Evolutionary conservation across 495 filamentous ascomycete genomes (phyloP), one percentile per base, ranked within the genome.

Genomic region (Aspergillus ellipticus): DNA sequence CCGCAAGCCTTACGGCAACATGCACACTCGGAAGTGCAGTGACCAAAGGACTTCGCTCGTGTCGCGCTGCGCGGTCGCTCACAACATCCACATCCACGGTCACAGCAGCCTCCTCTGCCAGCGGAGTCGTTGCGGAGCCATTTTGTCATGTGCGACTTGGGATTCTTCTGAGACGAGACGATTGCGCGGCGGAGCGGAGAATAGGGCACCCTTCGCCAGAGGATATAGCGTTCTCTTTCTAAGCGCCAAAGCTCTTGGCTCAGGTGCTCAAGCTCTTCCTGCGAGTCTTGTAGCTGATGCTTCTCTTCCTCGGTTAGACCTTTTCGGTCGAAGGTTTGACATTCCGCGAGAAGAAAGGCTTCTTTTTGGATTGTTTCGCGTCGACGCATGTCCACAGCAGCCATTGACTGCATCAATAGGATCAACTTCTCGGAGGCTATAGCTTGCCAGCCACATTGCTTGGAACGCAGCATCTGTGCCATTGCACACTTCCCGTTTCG

Each of bases 21-120:
- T n/a, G n/a, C n/a, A n/a, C 42, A 53, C 29, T 49, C 16, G 13
- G 47, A 33, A 52, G 15, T 29, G 43, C 24, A 22, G 43, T 47
- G 26, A 48, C 29, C 6, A 16, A 37, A 17, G n/a, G n/a, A n/a
- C n/a, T n/a, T n/a, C n/a, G n/a, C n/a, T 35, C 33, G 5, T 11
- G 33, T 35, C 10, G 10, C 11, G 9, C 33, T 15, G 4, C 33
- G 10, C 33, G 10, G 33, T 3, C 33, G 33, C 33, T 35, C 5
- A 35, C 33, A 35, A 11, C 33, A 35, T 11, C 33, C 33, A 35
- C 33, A 35, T 11, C 2, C 33, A 9, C 33, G 33, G 33, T 9
- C 33, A 35, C 33, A 35, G 10, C 33, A 35, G 3, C 5, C 33
- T 35, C 10, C 33, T 35, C 33, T 35, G 4, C 33, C 33, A 15